These are phyloP conservation scores for Eragrostis nindensis DNA, from an alignment of 176 grass and related monocot genomes.

Conservation along the genomic window DNA sequence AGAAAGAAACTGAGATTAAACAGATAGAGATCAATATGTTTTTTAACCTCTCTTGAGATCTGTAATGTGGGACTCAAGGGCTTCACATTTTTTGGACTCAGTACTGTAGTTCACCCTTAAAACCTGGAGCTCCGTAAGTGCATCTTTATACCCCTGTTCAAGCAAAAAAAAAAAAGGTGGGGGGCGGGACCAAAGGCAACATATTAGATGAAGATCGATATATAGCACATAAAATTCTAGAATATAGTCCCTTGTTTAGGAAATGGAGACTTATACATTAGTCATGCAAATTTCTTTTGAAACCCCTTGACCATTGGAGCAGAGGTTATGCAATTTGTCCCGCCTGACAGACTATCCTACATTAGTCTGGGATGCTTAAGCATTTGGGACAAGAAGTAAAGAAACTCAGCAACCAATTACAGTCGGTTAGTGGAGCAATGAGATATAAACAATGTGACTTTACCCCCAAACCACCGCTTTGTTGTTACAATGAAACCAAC, in stretches of 20 bases:
- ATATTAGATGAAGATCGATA: conserved; percentile 25
- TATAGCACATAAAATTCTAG: neutral
- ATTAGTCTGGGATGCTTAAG: neutral
- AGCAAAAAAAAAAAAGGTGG: conserved; percentile 8
- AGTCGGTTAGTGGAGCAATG: neutral
- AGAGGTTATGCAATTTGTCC: neutral
- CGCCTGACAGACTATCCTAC: neutral
- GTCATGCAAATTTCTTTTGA: neutral
- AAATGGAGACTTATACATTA: neutral
- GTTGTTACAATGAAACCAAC: neutral
- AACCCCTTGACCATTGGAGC: neutral
- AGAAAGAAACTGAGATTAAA: neutral
- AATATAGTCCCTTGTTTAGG: neutral
- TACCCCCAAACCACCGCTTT: neutral
- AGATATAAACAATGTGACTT: neutral
- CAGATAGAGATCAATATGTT: neutral
- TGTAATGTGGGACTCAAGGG: conserved; percentile 49
- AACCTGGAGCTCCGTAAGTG: conserved; percentile 55
- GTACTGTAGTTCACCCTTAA: conserved; percentile 61
- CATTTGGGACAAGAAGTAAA: neutral
- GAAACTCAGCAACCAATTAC: neutral
- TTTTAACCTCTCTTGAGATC: conserved; percentile 70
- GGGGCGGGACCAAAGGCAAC: neutral
- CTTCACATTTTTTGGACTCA: conserved; percentile 63
- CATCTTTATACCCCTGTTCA: conserved; percentile 75